A percentile compares a stretch with the other conserved stretches of the same genome.
phyloP scores from a whole-genome alignment of 257 asterid genomes.

The Plantago major region DNA sequence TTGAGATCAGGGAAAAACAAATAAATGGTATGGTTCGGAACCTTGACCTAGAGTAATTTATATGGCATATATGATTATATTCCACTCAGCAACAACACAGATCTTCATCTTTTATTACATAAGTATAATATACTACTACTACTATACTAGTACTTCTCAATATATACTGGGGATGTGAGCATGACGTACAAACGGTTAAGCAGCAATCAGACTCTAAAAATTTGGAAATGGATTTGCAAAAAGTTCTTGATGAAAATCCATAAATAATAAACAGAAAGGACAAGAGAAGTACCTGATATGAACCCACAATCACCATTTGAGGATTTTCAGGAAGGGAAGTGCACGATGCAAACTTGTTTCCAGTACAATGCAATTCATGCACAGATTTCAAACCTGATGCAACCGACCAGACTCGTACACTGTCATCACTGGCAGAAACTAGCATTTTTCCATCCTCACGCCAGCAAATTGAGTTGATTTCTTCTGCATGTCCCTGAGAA shows the following conservation, averaged over 20 bases:
- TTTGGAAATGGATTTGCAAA: no score
- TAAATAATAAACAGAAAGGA: neutral
- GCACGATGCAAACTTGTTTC: conserved; percentile 36
- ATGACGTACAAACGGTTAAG: no score
- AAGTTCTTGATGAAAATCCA: neutral
- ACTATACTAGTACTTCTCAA: no score
- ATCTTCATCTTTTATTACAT: no score
- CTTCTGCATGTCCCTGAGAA: conserved; percentile 38
- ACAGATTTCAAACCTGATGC: conserved; percentile 23
- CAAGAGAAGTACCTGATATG: conserved; percentile 28
- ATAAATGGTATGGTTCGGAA: no score
- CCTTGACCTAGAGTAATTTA: no score
- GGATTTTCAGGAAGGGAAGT: conserved; percentile 38
- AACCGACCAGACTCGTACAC: conserved; percentile 42
- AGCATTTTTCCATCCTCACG: conserved; percentile 32
- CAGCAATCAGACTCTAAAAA: no score
- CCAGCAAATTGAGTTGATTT: conserved; percentile 42
- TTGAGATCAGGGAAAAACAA: no score
- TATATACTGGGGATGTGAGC: no score
- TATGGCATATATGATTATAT: no score
- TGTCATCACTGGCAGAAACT: conserved; percentile 42
- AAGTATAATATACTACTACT: no score
- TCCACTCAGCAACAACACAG: no score
- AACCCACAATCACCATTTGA: conserved; percentile 40
- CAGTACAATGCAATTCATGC: conserved; percentile 25